Evolutionary conservation across 2,329 filamentous ascomycete species (phyloP), one percentile per base, ranked within the genome.

Genomic region (Beauveria pseudobassiana): DNA sequence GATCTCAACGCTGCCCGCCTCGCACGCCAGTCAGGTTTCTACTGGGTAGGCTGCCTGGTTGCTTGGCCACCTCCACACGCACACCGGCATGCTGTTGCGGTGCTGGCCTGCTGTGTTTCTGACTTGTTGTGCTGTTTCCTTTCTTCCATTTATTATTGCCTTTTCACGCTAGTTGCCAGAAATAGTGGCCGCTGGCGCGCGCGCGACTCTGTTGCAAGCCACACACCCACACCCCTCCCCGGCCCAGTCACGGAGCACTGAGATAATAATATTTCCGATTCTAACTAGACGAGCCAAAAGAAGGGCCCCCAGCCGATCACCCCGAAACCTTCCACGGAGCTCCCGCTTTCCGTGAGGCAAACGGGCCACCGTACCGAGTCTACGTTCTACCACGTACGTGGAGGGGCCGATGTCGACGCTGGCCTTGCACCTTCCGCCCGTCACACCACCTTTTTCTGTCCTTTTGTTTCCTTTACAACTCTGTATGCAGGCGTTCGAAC

Each of bases 211-310:
- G 56, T 50, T 52, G 8, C 10, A 53, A 43, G 28, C 58, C 46
- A 49, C 46, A 49, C 22, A 26, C 22, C 18, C 58, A 53, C 58
- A 54, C 58, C 50, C 58, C 58, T 54, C 50, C 58, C 58, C 42
- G 58, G 49, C 48, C 42, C 28, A 38, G 49, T 30, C 24, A 20
- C 48, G 48, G 57, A 59, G 38, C 46, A 60, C 56, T 51, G 26
- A 60, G 49, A 53, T 60, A 57, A 43, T 62, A 62, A 62, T 62
- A 62, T 62, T 62, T 62, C 60, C 60, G 60, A 62, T 56, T 62
- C 26, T 40, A 57, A 52, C 54, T 62, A 56, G 54, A 62, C 54
- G 60, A 56, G 60, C 52, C 45, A 52, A 51, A 38, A 54, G 57
- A 42, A 60, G 42, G 59, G 49, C 48, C 53, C 54, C 61, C 61